These are phyloP conservation scores for Coprinopsis sp. DNA, from an alignment of 768 basidiomycete genomes.

Conservation along the genomic window DNA sequence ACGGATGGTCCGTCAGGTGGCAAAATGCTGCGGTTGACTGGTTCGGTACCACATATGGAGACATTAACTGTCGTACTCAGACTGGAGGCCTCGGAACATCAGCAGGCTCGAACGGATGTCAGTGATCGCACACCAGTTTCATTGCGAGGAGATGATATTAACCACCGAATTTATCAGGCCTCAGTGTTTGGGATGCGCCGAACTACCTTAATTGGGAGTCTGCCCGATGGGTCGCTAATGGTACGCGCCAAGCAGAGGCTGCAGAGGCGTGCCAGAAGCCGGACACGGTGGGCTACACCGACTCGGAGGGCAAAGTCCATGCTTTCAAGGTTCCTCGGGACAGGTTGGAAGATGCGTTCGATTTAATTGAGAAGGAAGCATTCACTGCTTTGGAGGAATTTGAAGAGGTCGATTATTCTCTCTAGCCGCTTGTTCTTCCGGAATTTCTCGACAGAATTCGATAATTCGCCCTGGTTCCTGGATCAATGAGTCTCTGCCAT, in stretches of 20 bases:
- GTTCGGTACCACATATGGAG: slow-evolving; percentile 5
- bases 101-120: slow-evolving; percentile 9
- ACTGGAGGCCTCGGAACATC: slow-evolving; percentile 6
- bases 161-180: background rate
- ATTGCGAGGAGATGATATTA: too few relatives aligned
- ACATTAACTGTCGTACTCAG: background rate
- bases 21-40: background rate
- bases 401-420: too few relatives aligned
- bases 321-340: slow-evolving; percentile 8
- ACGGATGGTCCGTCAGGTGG: slow-evolving; percentile 9
- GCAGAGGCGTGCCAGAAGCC: slow-evolving; percentile 6
- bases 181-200: slow-evolving; percentile 7
- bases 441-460: too few relatives aligned
- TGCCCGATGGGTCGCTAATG: slow-evolving; percentile 5
- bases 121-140: background rate
- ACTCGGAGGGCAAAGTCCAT: slow-evolving; percentile 4
- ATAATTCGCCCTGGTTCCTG: too few relatives aligned
- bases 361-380: slow-evolving; percentile 3
- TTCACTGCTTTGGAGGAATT: background rate
- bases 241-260: background rate
- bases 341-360: slow-evolving; percentile 6
- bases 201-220: slow-evolving; percentile 5
- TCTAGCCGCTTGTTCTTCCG: too few relatives aligned
- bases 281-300: slow-evolving; percentile 12
- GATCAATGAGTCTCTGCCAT: too few relatives aligned